These are phyloP conservation scores for Trichomonas gallinae DNA, from an alignment of 208 protist species.

Conservation along the genomic window DNA sequence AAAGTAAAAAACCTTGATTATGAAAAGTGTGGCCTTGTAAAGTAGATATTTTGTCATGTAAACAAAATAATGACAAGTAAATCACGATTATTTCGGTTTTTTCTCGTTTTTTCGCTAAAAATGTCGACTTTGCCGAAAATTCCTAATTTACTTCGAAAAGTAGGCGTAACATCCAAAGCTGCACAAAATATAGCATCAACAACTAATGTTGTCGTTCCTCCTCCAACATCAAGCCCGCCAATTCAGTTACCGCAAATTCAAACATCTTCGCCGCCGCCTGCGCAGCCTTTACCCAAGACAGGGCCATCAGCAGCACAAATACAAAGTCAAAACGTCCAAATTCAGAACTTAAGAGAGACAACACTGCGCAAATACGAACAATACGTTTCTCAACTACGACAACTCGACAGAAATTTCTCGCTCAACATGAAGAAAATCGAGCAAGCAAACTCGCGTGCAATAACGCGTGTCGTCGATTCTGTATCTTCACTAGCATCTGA, in stretches of 20 bases:
- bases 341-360: not conserved
- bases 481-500: not conserved
- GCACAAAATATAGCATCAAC: not conserved
- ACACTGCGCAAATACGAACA: not conserved
- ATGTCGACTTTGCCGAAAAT: not conserved
- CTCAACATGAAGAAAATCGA: not conserved
- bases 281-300: not conserved
- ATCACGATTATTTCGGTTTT: not conserved
- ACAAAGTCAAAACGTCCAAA: not conserved
- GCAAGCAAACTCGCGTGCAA: not conserved
- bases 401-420: not conserved
- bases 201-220: not conserved
- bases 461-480: not conserved
- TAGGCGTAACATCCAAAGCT: not conserved
- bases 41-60: no score
- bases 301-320: not conserved
- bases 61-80: no score
- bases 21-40: no score
- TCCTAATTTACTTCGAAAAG: not conserved
- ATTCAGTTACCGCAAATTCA: not conserved
- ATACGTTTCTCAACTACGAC: not conserved
- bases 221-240: not conserved
- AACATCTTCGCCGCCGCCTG: not conserved
- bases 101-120: not conserved
- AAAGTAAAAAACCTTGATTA: no score